Conservation (phyloP, 495 filamentous ascomycete genomes). For the Hypoxylon fuscum region DNA sequence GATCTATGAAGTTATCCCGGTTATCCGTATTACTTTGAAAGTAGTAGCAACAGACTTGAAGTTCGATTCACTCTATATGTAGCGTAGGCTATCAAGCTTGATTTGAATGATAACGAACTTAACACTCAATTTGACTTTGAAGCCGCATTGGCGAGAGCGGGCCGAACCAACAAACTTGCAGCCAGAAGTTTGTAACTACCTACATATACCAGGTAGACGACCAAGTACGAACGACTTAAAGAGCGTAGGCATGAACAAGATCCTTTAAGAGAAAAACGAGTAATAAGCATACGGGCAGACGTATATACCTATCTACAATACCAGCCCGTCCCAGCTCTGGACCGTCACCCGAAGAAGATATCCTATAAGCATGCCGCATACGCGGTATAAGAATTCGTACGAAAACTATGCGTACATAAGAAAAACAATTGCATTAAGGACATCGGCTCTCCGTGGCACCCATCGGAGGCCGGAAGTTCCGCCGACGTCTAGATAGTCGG, state of each 20-base stretch:
- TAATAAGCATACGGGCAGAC: slow-evolving; percentile 27
- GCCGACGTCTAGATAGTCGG: slow-evolving; percentile 20
- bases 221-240: too few species aligned
- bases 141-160: too few species aligned
- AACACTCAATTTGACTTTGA: too few species aligned
- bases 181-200: too few species aligned
- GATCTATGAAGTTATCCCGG: background rate
- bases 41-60: too few species aligned
- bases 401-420: slow-evolving; percentile 29
- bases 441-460: background rate
- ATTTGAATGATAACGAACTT: too few species aligned
- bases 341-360: slow-evolving; percentile 22
- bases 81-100: too few species aligned
- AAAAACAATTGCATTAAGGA: slow-evolving; percentile 36
- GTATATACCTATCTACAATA: slow-evolving; percentile 41
- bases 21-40: too few species aligned
- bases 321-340: slow-evolving; percentile 16
- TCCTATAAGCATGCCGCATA: slow-evolving; percentile 18
- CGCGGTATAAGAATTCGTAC: slow-evolving; percentile 17
- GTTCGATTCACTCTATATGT: too few species aligned
- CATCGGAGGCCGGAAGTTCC: slow-evolving; percentile 14
- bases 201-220: too few species aligned
- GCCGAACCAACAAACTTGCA: too few species aligned
- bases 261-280: slow-evolving; percentile 3
- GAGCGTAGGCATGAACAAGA: background rate